A percentile compares a stretch with the other conserved stretches of the same genome.
Evolutionary conservation across 139 green algal genomes (phyloP).

Genomic region (Chlamydomonas applanata): DNA sequence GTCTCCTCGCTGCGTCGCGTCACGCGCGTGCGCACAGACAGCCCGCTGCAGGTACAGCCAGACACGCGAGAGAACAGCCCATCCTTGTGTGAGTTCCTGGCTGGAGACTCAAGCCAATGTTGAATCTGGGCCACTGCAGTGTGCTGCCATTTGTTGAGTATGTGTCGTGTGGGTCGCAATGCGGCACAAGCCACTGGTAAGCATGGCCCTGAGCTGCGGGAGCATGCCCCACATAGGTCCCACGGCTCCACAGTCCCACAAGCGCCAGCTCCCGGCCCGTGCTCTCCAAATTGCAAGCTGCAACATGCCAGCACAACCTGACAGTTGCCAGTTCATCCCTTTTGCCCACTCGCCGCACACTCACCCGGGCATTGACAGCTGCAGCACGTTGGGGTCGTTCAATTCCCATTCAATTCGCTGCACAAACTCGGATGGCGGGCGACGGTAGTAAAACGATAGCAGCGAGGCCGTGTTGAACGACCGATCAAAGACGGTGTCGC

Average conservation of each 20-base stretch:
- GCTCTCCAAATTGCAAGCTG: not conserved
- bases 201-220: no score
- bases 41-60: not conserved
- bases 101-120: no score
- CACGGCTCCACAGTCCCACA: not conserved
- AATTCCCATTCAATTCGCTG: slow-evolving; percentile 64
- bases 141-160: no score
- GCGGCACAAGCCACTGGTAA: no score
- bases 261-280: not conserved
- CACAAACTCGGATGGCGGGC: slow-evolving; percentile 24
- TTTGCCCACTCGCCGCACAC: not conserved
- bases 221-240: not conserved
- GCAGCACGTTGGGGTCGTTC: slow-evolving; percentile 68
- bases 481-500: slow-evolving; percentile 71
- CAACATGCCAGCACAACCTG: not conserved
- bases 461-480: slow-evolving; percentile 74
- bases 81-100: no score
- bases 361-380: slow-evolving; percentile 44
- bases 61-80: no score
- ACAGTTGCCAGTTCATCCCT: not conserved
- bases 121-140: no score
- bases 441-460: slow-evolving; percentile 59
- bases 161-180: no score
- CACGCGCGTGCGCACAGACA: slow-evolving; percentile 13
- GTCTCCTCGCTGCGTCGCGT: not conserved